Base-by-base conservation (phyloP, 164 flowering plant species). In the Kalanchoe fedtschenkoi region DNA sequence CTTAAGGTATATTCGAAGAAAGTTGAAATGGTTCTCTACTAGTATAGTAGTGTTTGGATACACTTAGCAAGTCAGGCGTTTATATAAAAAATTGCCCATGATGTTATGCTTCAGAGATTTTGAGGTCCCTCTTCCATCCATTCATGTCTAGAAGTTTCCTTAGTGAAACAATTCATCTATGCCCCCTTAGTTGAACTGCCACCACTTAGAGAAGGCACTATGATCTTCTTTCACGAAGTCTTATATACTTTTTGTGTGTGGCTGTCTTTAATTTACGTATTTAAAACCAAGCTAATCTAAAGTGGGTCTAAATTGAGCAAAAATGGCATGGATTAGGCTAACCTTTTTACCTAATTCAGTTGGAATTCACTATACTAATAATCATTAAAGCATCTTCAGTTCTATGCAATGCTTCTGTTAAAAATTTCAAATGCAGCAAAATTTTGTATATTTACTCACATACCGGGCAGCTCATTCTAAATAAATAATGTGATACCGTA, bases 181-280 rank as follows among this genome's bases (percentile, higher is more conserved):
- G 2, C 56, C 22, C 17, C 32, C 56, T 51, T 37, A 8, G 32
- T 51, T 51, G 56, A 26, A 26, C 32, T 11, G 26, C 26, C 56
- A 51, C 56, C 33, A 51, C 32, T 51, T 24, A 13, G 32, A 51
- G 56, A 51, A 22, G 54, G 24, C 56, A 51, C 56, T 24, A 51
- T 26, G 56, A 51, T 51, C 56, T 51, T 51, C 32, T 28, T 51
- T 51, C 56, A 51, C 32, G 2, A 51, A 26, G 32, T 26, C 30
- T 8, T 28, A 28, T n/a, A 51, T 17, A 51, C 56, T 51, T 51
- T 51, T 26, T 24, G 32, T 51, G 32, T 26, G 56, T 26, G 56
- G 32, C 56, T 13, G 17, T 26, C n/a, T 44, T 5, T 26, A 24
- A 51, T 6, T 51, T 51, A 24, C 32, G 32, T 3, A 22, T 47